phyloP scores from a whole-genome alignment of 352 stramenopile species.

The Pythium biforme region DNA sequence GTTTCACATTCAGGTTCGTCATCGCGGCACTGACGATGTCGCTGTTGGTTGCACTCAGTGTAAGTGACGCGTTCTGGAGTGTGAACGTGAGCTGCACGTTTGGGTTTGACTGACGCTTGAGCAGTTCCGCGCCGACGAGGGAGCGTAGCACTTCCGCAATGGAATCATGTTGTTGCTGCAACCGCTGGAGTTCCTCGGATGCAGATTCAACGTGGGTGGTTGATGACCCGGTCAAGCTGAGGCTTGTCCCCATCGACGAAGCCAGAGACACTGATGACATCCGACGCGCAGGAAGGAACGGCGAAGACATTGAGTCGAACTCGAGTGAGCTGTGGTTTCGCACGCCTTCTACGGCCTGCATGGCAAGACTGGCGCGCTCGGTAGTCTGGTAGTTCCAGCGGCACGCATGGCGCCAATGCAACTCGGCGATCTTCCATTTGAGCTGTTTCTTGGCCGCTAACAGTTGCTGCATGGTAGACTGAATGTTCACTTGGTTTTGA shows the following conservation, averaged over 20 bases:
- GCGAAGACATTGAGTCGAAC: conserved; percentile 36
- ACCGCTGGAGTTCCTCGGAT: conserved; percentile 45
- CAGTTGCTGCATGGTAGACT: conserved; percentile 42
- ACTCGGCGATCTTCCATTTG: conserved; percentile 60
- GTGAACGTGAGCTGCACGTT: conserved; percentile 68
- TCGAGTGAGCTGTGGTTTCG: conserved; percentile 37
- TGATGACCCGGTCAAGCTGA: conserved; percentile 37
- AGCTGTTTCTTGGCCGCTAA: conserved; percentile 44
- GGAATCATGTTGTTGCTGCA: conserved; percentile 45
- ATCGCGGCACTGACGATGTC: conserved; percentile 59
- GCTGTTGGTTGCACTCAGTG: conserved; percentile 52
- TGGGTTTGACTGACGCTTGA: conserved; percentile 41
- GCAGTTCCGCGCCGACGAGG: conserved; percentile 37
- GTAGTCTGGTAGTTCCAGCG: conserved; percentile 51
- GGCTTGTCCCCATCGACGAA: conserved; percentile 38
- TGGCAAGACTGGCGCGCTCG: conserved; percentile 41
- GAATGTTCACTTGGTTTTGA: conserved; percentile 3
- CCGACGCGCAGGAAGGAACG: conserved; percentile 38
- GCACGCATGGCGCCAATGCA: conserved; percentile 59
- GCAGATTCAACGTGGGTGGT: conserved; percentile 37
- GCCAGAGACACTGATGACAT: conserved; percentile 32
- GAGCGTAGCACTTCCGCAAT: conserved; percentile 43
- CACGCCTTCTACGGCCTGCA: conserved; percentile 39
- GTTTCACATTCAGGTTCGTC: conserved; percentile 47
- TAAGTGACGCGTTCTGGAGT: conserved; percentile 56